Evolutionary conservation across 768 basidiomycete species (phyloP).

Genomic region (Leccinellum albellum): DNA sequence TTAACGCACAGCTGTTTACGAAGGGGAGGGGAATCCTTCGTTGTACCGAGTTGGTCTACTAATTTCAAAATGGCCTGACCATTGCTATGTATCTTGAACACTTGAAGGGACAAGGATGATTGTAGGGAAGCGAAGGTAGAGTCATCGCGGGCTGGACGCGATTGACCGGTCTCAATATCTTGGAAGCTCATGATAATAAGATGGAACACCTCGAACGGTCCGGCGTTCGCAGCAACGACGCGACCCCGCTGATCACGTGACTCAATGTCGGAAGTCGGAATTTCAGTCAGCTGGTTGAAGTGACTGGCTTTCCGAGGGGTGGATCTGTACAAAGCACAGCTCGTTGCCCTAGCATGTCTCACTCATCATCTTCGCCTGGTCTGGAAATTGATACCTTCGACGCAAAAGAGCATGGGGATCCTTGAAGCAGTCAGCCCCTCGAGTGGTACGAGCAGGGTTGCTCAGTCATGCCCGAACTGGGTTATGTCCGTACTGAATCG

Average conservation of each 20-base stretch:
- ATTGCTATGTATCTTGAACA: slow-evolving; percentile 98
- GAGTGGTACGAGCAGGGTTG: too few relatives aligned
- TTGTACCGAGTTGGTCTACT: slow-evolving; percentile 93
- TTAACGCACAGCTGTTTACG: slow-evolving; percentile 78
- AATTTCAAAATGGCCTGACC: slow-evolving; percentile 92
- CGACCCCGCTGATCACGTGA: slow-evolving; percentile 7
- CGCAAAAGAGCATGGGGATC: too few relatives aligned
- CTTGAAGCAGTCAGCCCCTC: too few relatives aligned
- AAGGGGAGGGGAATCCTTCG: slow-evolving; percentile 71
- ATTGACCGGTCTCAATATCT: slow-evolving; percentile 45
- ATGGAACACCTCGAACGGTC: neutral
- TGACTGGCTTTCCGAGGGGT: too few relatives aligned
- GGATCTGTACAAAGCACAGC: too few relatives aligned
- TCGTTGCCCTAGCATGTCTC: too few relatives aligned
- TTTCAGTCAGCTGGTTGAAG: too few relatives aligned
- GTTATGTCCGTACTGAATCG: too few relatives aligned
- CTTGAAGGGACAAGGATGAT: slow-evolving; percentile 81
- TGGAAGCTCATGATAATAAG: slow-evolving; percentile 43
- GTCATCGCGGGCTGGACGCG: slow-evolving; percentile 56
- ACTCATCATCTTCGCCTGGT: too few relatives aligned
- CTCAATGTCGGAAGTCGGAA: too few relatives aligned
- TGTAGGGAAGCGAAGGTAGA: slow-evolving; percentile 72
- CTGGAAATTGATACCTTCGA: too few relatives aligned
- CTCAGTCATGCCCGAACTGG: too few relatives aligned
- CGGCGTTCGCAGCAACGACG: slow-evolving; percentile 5